Evolutionary conservation across 2,329 filamentous ascomycete genomes (phyloP).

Genomic region (Paramyrothecium roridum): DNA sequence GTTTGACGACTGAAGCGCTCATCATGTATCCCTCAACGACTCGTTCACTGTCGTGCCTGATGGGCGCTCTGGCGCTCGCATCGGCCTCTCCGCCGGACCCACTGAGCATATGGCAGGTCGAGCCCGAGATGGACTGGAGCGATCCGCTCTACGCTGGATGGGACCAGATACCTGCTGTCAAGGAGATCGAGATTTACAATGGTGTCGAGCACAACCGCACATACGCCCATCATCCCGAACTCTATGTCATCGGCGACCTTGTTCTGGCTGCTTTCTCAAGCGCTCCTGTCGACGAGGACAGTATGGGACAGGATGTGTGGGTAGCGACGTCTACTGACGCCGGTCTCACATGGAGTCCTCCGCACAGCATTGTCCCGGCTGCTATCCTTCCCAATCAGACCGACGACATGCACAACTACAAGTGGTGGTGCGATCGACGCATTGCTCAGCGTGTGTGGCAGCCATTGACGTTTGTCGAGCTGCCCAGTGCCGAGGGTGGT

Average conservation of each 20-base stretch:
- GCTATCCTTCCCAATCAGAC: slow-evolving; percentile 20
- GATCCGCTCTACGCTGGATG: slow-evolving; percentile 19
- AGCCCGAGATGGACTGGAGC: slow-evolving; percentile 13
- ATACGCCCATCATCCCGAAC: slow-evolving; percentile 19
- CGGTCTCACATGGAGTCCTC: slow-evolving; percentile 13
- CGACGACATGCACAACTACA: slow-evolving; percentile 11
- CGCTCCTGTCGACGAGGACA: slow-evolving; percentile 20
- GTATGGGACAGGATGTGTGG: slow-evolving; percentile 21
- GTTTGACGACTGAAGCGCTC: no score
- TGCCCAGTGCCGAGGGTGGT: not conserved
- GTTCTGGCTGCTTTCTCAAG: slow-evolving; percentile 17
- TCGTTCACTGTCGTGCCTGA: no score
- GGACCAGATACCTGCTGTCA: slow-evolving; percentile 13
- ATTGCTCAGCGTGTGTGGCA: not conserved
- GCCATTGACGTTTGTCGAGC: not conserved
- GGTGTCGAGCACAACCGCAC: slow-evolving; percentile 15
- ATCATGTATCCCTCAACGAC: no score
- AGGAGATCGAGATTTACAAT: slow-evolving; percentile 17
- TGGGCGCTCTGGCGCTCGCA: not conserved
- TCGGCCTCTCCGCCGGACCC: not conserved
- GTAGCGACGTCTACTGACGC: slow-evolving; percentile 13
- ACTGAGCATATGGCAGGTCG: not conserved
- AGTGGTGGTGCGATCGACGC: slow-evolving; percentile 14
- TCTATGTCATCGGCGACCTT: slow-evolving; percentile 11
- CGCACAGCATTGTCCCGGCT: slow-evolving; percentile 13